Evolutionary conservation across 345 rosid genomes (phyloP).

Genomic region (Viola odorata): DNA sequence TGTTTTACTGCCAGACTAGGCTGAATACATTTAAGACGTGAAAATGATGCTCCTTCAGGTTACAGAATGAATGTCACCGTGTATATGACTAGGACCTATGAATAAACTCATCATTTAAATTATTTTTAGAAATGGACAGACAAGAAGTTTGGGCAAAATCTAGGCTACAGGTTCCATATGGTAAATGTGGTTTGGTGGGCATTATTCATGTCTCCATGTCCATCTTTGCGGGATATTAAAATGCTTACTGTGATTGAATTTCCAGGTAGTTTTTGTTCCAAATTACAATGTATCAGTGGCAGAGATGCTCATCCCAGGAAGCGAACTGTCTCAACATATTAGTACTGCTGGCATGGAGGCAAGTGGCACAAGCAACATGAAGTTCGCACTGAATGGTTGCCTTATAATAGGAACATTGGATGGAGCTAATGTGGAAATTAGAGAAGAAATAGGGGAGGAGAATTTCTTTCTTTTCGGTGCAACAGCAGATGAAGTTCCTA

Average conservation of each 20-base stretch:
- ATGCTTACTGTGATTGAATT: neutral
- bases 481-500: slow-evolving; percentile 79
- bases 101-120: too few species aligned
- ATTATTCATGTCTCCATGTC: neutral
- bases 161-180: too few species aligned
- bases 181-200: neutral
- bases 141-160: too few species aligned
- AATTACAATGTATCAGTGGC: slow-evolving; percentile 96
- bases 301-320: slow-evolving; percentile 93
- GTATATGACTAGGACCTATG: too few species aligned
- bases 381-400: slow-evolving; percentile 91
- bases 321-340: slow-evolving; percentile 94
- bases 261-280: slow-evolving; percentile 93
- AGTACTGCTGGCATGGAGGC: slow-evolving; percentile 99
- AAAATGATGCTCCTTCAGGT: neutral
- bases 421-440: slow-evolving; percentile 97
- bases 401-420: slow-evolving; percentile 93
- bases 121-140: too few species aligned
- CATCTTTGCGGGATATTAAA: neutral
- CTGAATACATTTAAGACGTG: neutral
- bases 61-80: too few species aligned
- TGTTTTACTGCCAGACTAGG: neutral
- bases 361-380: slow-evolving; percentile 99
- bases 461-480: slow-evolving; percentile 97
- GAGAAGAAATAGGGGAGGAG: slow-evolving; percentile 81